A percentile compares a stretch with the other conserved stretches of the same genome.
phyloP scores from a whole-genome alignment of 2,329 filamentous ascomycete species.

The Anthostomella pinea region DNA sequence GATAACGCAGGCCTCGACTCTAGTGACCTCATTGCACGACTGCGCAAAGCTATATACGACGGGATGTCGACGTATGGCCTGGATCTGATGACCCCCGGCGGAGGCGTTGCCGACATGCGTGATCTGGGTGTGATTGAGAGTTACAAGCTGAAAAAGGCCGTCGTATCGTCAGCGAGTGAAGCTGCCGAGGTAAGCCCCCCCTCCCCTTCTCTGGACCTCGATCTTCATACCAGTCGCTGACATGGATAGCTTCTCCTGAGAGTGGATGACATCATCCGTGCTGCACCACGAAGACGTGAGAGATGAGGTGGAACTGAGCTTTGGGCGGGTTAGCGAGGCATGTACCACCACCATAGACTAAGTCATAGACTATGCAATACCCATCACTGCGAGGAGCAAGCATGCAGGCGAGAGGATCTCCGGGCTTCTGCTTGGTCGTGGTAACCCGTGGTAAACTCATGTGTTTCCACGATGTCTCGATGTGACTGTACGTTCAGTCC shows the following conservation, averaged over 20 bases:
- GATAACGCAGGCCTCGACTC: conserved; percentile 97
- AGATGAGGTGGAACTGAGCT: conserved; percentile 51
- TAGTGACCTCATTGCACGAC: conserved; percentile 84
- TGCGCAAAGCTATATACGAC: conserved; percentile 92
- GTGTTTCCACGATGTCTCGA: no score
- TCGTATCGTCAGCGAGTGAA: conserved; percentile 93
- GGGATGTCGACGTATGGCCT: conserved; percentile 90
- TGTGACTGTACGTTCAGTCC: no score
- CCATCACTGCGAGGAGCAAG: no score
- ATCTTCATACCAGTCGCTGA: no score
- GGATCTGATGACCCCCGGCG: conserved; percentile 84
- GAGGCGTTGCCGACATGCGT: conserved; percentile 92
- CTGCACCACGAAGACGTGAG: conserved; percentile 80
- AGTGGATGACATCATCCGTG: conserved; percentile 97
- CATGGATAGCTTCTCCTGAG: conserved; percentile 72
- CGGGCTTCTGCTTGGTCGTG: no score
- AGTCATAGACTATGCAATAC: no score
- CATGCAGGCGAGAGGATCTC: no score
- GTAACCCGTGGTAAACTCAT: no score
- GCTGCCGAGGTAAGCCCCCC: conserved; percentile 84
- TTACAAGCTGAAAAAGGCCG: conserved; percentile 98
- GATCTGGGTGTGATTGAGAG: conserved; percentile 94
- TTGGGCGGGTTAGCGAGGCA: conserved; percentile 5
- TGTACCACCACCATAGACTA: conserved; percentile 22
- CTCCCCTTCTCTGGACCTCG: no score